Percentiles rank a stretch among this genome's conserved stretches.
Conservation (phyloP, 2,329 filamentous ascomycete species). For the Chrysosporium keratinophilum region DNA sequence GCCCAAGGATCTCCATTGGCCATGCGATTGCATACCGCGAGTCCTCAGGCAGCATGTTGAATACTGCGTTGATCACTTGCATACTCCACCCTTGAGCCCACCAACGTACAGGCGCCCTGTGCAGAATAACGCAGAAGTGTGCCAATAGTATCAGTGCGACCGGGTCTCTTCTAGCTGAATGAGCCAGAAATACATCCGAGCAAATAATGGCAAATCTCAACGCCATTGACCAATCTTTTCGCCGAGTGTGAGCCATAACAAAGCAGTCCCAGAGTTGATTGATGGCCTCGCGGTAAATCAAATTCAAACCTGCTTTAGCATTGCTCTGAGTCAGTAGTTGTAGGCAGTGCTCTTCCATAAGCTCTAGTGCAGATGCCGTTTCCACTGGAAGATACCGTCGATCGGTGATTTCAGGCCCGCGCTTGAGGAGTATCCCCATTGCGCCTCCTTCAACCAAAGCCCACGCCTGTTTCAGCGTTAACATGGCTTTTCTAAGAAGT, state of each 20-base stretch:
- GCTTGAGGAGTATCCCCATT: conserved; percentile 14
- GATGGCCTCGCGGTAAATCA: conserved; percentile 10
- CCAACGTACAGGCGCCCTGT: conserved; percentile 16
- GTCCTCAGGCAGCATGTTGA: conserved; percentile 8
- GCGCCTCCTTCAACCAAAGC: conserved; percentile 10
- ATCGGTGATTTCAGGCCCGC: conserved; percentile 14
- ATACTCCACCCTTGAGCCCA: conserved; percentile 18
- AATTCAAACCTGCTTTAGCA: background rate
- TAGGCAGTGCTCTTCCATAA: conserved; percentile 13
- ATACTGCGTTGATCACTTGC: conserved; percentile 14
- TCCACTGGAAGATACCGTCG: conserved; percentile 14
- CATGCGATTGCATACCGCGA: conserved; percentile 13
- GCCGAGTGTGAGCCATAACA: conserved; percentile 16
- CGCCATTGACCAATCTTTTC: conserved; percentile 15
- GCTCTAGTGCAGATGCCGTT: conserved; percentile 10
- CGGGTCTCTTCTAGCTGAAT: conserved; percentile 24
- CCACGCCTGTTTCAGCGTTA: conserved; percentile 9
- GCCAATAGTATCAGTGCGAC: conserved; percentile 31
- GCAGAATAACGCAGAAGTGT: conserved; percentile 29
- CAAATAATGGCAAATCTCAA: conserved; percentile 15
- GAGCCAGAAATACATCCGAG: conserved; percentile 19
- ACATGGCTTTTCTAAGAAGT: conserved; percentile 13
- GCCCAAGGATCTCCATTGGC: conserved; percentile 13
- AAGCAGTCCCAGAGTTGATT: conserved; percentile 15
- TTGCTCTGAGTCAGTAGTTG: background rate